Evolutionary conservation across 2,329 filamentous ascomycete species (phyloP), one percentile per base, ranked within the genome.

Genomic region (Biscogniauxia sp.): DNA sequence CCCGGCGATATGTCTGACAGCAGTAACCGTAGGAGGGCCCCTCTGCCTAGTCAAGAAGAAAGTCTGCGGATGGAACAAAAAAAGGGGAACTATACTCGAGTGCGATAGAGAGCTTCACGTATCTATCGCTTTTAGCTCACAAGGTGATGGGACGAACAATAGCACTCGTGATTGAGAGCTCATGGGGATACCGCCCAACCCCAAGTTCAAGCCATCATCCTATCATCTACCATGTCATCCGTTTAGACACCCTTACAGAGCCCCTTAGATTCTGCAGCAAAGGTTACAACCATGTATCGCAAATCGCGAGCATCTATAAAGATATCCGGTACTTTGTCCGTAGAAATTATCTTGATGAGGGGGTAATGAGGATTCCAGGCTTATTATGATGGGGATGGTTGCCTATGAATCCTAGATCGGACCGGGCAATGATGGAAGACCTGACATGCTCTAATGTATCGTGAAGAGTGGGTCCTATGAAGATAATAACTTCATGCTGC

Each of bases 31-130:
- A 73, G 86, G 19, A 82, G 89, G 62, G 91, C 84, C 5, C 92
- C 91, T 8, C 76, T 96, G 51, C 92, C 92, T 0, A 93, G 91
- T 72, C 92, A 96, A 76, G 87, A 91, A 71, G 92, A 95, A 73
- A 93, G 90, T 68, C 76, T 96, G 68, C 85, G 88, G 67, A 86
- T 89, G 74, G 91, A 94, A 75, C 92, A 94, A 80, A 84, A 83
- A 59, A 80, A 80, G 57, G 86, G 86, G 3, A 81, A 87, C 64
- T 88, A 86, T 69, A 88, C 84, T 17, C 75, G 83, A 55, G 72
- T 78, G 25, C 76, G 81, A 54, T 85, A 80, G 69, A 20, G 49
- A 17, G 28, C 52, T 28, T 57, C 50, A 41, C 41, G 51, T 41
- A 13, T 11, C 37, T 5, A 41, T 17, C 37, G 15, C 37, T 41